phyloP scores from a whole-genome alignment of 2,329 filamentous ascomycete species.

The Graphium sp. region DNA sequence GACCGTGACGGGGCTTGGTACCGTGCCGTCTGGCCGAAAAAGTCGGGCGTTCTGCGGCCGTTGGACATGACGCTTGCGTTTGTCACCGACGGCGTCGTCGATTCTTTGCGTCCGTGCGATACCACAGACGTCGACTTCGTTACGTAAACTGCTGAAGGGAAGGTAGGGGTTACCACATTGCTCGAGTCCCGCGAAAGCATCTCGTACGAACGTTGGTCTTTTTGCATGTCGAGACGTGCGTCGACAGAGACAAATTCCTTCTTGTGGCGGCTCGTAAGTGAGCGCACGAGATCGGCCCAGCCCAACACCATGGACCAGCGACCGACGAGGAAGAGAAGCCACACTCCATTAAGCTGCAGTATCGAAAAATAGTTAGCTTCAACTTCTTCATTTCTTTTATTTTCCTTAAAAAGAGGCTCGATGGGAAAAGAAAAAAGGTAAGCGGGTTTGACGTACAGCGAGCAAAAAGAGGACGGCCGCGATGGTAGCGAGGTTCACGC shows the following conservation, averaged over 20 bases:
- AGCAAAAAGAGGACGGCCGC: conserved; percentile 71
- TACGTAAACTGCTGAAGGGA: conserved; percentile 10
- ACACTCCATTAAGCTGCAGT: conserved; percentile 76
- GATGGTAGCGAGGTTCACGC: conserved; percentile 61
- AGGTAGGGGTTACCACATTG: conserved; percentile 32
- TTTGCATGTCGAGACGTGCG: conserved; percentile 44
- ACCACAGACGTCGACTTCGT: conserved; percentile 5
- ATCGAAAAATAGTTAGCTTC: conserved; percentile 18
- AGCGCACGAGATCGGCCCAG: conserved; percentile 53
- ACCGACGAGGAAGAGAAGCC: conserved; percentile 67
- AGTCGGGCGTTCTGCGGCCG: conserved; percentile 33
- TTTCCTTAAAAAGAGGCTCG: neutral
- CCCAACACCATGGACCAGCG: conserved; percentile 72
- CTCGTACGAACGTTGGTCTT: conserved; percentile 58
- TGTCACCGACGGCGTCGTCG: too few relatives aligned
- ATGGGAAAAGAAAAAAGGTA: neutral
- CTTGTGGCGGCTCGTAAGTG: conserved; percentile 31
- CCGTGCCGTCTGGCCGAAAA: conserved; percentile 34
- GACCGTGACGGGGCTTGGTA: conserved; percentile 38
- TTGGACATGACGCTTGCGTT: conserved; percentile 7
- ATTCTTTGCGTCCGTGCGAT: too few relatives aligned
- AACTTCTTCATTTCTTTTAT: neutral
- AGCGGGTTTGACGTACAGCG: conserved; percentile 35
- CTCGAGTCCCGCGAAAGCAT: conserved; percentile 52
- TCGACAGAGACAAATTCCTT: conserved; percentile 84